These are phyloP conservation scores for Furcasterigmium sp. DNA, from an alignment of 2,329 filamentous ascomycete genomes.

Conservation along the genomic window DNA sequence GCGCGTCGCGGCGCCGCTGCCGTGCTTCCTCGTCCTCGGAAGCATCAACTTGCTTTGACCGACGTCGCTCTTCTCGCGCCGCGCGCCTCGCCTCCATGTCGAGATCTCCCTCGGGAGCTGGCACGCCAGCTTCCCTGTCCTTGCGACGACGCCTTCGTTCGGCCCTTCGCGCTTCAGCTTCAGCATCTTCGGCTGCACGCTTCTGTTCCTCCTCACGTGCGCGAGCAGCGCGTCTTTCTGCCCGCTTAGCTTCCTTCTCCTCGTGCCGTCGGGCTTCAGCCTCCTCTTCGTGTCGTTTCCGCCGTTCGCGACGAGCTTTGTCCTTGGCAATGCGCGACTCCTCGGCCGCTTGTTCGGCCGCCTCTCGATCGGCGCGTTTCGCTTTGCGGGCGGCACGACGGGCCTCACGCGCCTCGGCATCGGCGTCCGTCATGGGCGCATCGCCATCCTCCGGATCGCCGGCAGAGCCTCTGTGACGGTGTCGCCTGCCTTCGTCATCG, in stretches of 20 bases:
- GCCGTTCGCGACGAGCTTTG: slow-evolving; percentile 49
- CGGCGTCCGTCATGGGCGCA: slow-evolving; percentile 43
- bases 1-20: slow-evolving; percentile 47
- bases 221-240: slow-evolving; percentile 45
- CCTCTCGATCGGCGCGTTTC: slow-evolving; percentile 43
- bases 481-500: slow-evolving; percentile 41
- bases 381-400: slow-evolving; percentile 58
- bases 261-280: slow-evolving; percentile 47
- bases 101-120: slow-evolving; percentile 36
- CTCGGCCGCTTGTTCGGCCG: slow-evolving; percentile 35
- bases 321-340: slow-evolving; percentile 54
- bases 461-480: slow-evolving; percentile 28
- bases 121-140: slow-evolving; percentile 39
- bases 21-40: slow-evolving; percentile 49
- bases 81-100: slow-evolving; percentile 43
- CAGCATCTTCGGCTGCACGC: slow-evolving; percentile 34
- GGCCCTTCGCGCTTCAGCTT: slow-evolving; percentile 41
- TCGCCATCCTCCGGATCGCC: slow-evolving; percentile 47
- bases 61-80: slow-evolving; percentile 41
- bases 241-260: slow-evolving; percentile 54
- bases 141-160: slow-evolving; percentile 45
- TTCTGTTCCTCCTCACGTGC: slow-evolving; percentile 45
- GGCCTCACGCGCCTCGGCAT: slow-evolving; percentile 43
- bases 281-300: slow-evolving; percentile 51
- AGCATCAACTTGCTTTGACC: slow-evolving; percentile 36